phyloP scores from a whole-genome alignment of 2,329 filamentous ascomycete species.

The Lachnellula subtilissima region DNA sequence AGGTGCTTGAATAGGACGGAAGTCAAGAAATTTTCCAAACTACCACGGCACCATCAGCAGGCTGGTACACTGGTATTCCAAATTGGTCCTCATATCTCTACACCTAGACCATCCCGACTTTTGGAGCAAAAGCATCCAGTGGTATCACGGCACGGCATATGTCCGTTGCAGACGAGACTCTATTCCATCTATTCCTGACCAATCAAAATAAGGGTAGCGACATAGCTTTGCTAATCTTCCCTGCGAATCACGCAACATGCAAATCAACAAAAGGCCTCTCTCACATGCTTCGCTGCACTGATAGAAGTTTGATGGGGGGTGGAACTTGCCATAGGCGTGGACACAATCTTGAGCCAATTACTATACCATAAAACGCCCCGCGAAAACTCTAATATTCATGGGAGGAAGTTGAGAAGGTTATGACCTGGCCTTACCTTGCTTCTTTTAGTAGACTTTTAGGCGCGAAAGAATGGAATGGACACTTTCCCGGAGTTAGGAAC shows the following conservation, averaged over 20 bases:
- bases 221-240: constrained; percentile 7
- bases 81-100: too few relatives aligned
- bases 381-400: neutral
- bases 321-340: neutral
- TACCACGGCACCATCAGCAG: too few relatives aligned
- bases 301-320: neutral
- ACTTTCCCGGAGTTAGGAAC: too few relatives aligned
- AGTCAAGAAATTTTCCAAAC: too few relatives aligned
- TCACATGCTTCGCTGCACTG: neutral
- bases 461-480: too few relatives aligned
- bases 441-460: neutral
- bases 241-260: constrained; percentile 17
- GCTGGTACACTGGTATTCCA: too few relatives aligned
- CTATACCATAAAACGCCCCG: neutral
- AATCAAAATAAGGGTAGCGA: neutral
- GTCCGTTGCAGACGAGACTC: neutral
- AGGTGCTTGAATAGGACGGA: too few relatives aligned
- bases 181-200: neutral
- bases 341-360: too few relatives aligned
- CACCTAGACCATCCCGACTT: too few relatives aligned
- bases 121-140: too few relatives aligned
- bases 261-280: neutral
- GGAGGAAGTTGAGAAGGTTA: neutral
- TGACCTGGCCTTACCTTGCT: neutral
- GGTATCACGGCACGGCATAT: neutral